Percentiles rank a stretch among this genome's conserved stretches.
Evolutionary conservation across 768 basidiomycete species (phyloP).

Genomic region (Boletus reticulatus): DNA sequence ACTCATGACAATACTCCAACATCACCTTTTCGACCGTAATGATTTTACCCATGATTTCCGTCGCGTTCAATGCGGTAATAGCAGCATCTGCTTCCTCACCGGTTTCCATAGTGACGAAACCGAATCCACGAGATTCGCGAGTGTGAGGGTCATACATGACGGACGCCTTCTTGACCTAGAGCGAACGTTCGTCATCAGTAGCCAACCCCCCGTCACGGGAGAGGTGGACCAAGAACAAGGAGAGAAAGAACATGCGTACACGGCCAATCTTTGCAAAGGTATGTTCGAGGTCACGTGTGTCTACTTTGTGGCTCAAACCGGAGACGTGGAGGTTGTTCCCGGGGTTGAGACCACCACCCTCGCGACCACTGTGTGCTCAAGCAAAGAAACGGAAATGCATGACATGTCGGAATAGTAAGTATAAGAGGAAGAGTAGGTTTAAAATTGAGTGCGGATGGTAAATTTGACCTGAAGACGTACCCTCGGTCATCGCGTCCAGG

Average conservation of each 20-base stretch:
- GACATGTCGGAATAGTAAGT: not conserved
- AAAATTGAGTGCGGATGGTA: too few species aligned
- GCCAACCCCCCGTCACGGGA: not conserved
- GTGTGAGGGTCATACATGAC: constrained; percentile 74
- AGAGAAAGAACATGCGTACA: constrained; percentile 41
- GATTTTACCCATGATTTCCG: constrained; percentile 84
- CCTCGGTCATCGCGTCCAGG: constrained; percentile 59
- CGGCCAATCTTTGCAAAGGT: constrained; percentile 87
- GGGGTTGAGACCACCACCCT: constrained; percentile 47
- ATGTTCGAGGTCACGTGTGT: constrained; percentile 84
- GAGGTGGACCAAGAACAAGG: not conserved
- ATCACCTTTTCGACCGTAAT: constrained; percentile 85
- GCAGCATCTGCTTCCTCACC: constrained; percentile 90
- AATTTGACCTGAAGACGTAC: constrained; percentile 36
- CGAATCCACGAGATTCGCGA: constrained; percentile 74
- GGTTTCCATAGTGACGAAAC: constrained; percentile 87
- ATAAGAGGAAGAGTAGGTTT: not conserved
- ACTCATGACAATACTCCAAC: not conserved
- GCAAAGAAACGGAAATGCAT: too few species aligned
- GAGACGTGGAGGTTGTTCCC: constrained; percentile 69
- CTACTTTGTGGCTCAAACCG: constrained; percentile 57
- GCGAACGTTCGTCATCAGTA: constrained; percentile 2
- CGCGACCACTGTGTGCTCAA: constrained; percentile 17
- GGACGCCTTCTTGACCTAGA: constrained; percentile 58
- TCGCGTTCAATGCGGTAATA: constrained; percentile 77